Evolutionary conservation across 2,329 filamentous ascomycete genomes (phyloP).

Genomic region (Raffaelea deltoideospora): DNA sequence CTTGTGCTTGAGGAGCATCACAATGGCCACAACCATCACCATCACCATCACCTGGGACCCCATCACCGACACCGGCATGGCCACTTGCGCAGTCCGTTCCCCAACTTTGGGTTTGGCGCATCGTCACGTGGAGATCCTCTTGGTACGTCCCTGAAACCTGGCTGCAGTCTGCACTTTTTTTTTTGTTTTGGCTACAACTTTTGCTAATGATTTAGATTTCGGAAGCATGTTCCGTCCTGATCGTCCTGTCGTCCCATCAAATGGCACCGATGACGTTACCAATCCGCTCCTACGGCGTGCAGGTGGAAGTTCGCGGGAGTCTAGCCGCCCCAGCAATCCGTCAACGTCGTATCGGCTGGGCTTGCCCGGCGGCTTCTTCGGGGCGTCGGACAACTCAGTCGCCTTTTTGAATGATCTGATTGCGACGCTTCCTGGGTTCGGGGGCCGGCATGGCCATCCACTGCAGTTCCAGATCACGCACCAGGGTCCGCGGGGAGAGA

Average conservation of each 20-base stretch:
- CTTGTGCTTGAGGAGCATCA: constrained; percentile 34
- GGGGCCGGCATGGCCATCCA: constrained; percentile 29
- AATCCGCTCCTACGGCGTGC: constrained; percentile 72
- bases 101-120: constrained; percentile 39
- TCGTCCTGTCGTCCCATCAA: constrained; percentile 35
- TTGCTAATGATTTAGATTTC: constrained; percentile 23
- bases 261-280: constrained; percentile 63
- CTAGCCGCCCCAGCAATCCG: no score
- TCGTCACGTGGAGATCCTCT: constrained; percentile 39
- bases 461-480: constrained; percentile 46
- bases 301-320: constrained; percentile 21
- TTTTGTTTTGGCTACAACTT: background rate
- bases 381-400: constrained; percentile 30
- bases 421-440: constrained; percentile 24
- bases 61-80: constrained; percentile 38
- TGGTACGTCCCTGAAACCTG: constrained; percentile 25
- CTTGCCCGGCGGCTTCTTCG: constrained; percentile 30
- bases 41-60: constrained; percentile 28
- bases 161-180: background rate
- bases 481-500: constrained; percentile 29
- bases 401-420: constrained; percentile 35
- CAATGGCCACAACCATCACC: constrained; percentile 12
- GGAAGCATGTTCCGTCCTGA: constrained; percentile 35
- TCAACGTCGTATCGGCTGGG: no score
- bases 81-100: constrained; percentile 42